Evolutionary conservation across 2,329 filamentous ascomycete species (phyloP), one percentile per base, ranked within the genome.

Genomic region (Botryosphaeria dothidea): DNA sequence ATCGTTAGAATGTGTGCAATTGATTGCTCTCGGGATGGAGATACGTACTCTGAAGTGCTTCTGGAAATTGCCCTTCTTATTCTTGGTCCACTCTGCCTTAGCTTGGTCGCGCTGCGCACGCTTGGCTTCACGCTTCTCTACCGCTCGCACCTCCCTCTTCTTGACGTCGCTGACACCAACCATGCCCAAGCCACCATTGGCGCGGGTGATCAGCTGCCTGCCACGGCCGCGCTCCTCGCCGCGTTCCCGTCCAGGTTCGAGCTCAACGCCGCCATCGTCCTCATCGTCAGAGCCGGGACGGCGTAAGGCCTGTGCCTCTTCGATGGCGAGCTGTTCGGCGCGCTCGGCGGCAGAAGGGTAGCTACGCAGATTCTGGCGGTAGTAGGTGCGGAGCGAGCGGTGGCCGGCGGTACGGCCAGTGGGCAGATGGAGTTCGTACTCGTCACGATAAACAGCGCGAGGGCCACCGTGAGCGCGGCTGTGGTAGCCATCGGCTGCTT

Each of bases 401-500:
- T 99, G 95, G 43, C 95, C 95, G 41, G 96, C 93, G 7, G 91
- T 91, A 67, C 91, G 90, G 62, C 95, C 95, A 4, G 91, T 92
- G 1, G 95, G 95, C 13, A 99, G 86, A 74, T 99, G 93, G 62
- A 99, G 85, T 78, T 98, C 95, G 72, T 92, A 93, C 49, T 99
- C 95, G 71, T 96, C 92, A 73, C 96, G 89, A 77, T 96, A 97
- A 23, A 92, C 91, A 41, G 92, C 89, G 67, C 90, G 86, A 62
- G 86, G 86, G 69, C 92, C 90, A 38, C 74, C 69, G 79, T 96
- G 90, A 1, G 91, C 90, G 74, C 93, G 91, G 3, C 91, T 93
- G 75, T 96, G 91, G 82, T 86, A 93, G 62, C 92, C 91, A 73
- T 93, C 90, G 58, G 83, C 86, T 70, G 90, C 89, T 68, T 88